These are phyloP conservation scores for Talaromyces piceae DNA, from an alignment of 2,329 filamentous ascomycete genomes.

Conservation along the genomic window DNA sequence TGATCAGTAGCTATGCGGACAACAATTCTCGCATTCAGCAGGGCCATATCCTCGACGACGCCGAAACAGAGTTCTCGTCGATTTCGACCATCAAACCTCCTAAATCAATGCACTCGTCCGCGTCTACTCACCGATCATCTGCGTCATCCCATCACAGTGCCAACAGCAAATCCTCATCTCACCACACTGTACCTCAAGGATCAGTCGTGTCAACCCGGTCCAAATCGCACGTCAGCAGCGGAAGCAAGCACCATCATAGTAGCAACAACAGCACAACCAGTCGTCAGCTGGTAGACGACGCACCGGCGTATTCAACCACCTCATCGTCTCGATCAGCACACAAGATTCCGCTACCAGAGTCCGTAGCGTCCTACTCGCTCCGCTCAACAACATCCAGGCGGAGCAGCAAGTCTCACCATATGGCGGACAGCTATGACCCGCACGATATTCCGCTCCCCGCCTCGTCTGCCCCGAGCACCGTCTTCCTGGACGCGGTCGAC, in stretches of 20 bases:
- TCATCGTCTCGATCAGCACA: conserved; percentile 29
- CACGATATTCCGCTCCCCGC: conserved; percentile 25
- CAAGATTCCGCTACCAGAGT: conserved; percentile 29
- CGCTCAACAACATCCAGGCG: conserved; percentile 8
- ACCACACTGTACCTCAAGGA: conserved; percentile 1
- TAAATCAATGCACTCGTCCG: conserved; percentile 18
- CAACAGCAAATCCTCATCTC: background rate
- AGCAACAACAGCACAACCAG: background rate
- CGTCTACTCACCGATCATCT: conserved; percentile 16
- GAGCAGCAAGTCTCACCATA: conserved; percentile 7
- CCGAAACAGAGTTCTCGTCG: conserved; percentile 27
- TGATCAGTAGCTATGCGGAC: conserved; percentile 37
- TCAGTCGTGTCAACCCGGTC: background rate
- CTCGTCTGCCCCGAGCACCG: conserved; percentile 23
- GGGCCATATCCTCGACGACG: conserved; percentile 12
- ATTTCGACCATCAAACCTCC: conserved; percentile 31
- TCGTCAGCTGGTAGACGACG: background rate
- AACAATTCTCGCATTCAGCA: conserved; percentile 13
- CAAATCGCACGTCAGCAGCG: conserved; percentile 12
- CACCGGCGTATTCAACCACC: conserved; percentile 10
- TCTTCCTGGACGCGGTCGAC: conserved; percentile 19
- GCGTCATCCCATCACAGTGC: conserved; percentile 1
- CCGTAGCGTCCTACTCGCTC: conserved; percentile 16
- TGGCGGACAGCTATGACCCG: conserved; percentile 12
- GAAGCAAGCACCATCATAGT: background rate